These are phyloP conservation scores for Spongiforma sp. DNA, from an alignment of 1,284 basidiomycete species.

Conservation along the genomic window DNA sequence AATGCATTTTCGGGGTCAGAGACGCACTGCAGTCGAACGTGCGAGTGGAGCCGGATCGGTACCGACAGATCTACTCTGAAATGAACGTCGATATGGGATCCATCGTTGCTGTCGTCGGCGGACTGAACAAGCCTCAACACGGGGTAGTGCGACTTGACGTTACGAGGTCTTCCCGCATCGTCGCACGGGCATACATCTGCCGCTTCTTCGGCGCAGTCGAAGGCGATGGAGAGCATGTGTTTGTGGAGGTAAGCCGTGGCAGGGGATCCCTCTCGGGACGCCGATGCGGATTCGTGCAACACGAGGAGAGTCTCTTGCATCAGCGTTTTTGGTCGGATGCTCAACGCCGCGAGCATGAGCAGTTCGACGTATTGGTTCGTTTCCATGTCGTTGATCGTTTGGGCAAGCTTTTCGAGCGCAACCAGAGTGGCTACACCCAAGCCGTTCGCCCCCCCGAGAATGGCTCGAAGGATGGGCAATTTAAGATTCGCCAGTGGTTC, in stretches of 20 bases:
- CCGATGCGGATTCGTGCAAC: constrained; percentile 53
- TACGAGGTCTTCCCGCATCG: constrained; percentile 54
- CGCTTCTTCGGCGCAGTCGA: constrained; percentile 69
- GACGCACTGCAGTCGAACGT: constrained; percentile 62
- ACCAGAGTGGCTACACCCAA: constrained; percentile 59
- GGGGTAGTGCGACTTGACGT: constrained; percentile 43
- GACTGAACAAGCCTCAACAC: constrained; percentile 41
- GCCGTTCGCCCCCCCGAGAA: constrained; percentile 58
- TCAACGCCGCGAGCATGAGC: constrained; percentile 53
- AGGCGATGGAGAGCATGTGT: constrained; percentile 57
- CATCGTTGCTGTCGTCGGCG: constrained; percentile 35
- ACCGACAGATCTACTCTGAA: constrained; percentile 58
- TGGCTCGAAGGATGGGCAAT: constrained; percentile 45
- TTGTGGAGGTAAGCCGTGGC: constrained; percentile 53
- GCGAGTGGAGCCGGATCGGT: constrained; percentile 60
- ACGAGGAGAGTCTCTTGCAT: constrained; percentile 64
- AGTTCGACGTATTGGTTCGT: constrained; percentile 54
- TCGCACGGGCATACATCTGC: constrained; percentile 68
- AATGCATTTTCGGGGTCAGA: constrained; percentile 58
- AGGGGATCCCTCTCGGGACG: constrained; percentile 23
- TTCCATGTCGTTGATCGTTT: constrained; percentile 45
- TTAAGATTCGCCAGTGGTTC: constrained; percentile 40
- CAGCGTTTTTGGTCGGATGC: constrained; percentile 53
- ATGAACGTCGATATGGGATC: constrained; percentile 51
- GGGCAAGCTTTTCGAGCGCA: constrained; percentile 58